These are phyloP conservation scores for Misopates orontium DNA, from an alignment of 257 asterid species.

Conservation along the genomic window DNA sequence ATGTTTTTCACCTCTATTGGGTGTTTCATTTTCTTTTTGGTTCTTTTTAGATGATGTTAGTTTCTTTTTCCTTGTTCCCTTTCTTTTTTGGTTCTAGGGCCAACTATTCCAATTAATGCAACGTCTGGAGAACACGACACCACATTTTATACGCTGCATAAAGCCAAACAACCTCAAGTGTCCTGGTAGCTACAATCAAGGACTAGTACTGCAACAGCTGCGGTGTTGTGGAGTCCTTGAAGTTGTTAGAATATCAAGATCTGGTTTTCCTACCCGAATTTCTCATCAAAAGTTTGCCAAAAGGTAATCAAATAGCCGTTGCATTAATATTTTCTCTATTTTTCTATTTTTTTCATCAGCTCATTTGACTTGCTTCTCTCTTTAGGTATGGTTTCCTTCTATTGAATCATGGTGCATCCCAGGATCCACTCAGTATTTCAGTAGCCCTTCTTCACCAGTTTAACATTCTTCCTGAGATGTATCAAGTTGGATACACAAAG, in stretches of 20 bases:
- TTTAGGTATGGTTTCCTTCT: slow-evolving; percentile 96
- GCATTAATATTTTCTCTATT: background rate
- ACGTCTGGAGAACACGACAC: slow-evolving; percentile 87
- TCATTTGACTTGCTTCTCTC: slow-evolving; percentile 28
- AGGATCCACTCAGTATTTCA: slow-evolving; percentile 94
- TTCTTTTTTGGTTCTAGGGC: slow-evolving; percentile 44
- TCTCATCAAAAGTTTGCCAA: slow-evolving; percentile 91
- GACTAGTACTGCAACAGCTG: slow-evolving; percentile 83
- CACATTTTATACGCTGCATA: slow-evolving; percentile 97
- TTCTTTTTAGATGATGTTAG: background rate
- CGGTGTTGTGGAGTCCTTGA: slow-evolving; percentile 97
- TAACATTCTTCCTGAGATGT: slow-evolving; percentile 96
- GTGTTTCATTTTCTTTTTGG: background rate
- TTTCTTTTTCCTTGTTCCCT: too few relatives aligned
- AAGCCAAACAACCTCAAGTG: slow-evolving; percentile 87
- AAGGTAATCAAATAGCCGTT: slow-evolving; percentile 50
- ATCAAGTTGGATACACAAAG: slow-evolving; percentile 98
- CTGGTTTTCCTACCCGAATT: slow-evolving; percentile 97
- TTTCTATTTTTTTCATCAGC: slow-evolving; percentile 7
- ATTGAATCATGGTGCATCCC: slow-evolving; percentile 86
- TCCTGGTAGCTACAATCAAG: slow-evolving; percentile 84
- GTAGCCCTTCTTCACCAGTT: slow-evolving; percentile 97
- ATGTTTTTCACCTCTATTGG: background rate
- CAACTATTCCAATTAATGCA: slow-evolving; percentile 94
- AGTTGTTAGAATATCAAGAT: slow-evolving; percentile 97